phyloP scores from a whole-genome alignment of 495 filamentous ascomycete genomes.

The Hypomontagnella submonticulosa region DNA sequence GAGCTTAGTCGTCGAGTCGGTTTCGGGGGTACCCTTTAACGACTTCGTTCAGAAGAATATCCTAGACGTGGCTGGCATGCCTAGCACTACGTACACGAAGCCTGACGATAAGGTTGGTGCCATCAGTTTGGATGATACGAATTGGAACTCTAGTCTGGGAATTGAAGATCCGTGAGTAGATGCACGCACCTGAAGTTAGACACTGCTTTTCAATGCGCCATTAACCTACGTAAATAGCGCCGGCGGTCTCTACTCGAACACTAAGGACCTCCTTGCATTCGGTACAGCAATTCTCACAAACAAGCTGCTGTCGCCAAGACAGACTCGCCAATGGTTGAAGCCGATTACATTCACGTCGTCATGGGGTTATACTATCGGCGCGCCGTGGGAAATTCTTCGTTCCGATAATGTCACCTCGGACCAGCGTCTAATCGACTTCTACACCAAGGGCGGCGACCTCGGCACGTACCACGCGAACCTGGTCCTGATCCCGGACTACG shows the following conservation, averaged over 20 bases:
- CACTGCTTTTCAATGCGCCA: too few species aligned
- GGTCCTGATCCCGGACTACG: slow-evolving; percentile 63
- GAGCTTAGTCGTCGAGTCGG: slow-evolving; percentile 47
- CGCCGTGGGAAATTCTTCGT: slow-evolving; percentile 66
- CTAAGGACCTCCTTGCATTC: slow-evolving; percentile 58
- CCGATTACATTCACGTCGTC: slow-evolving; percentile 58
- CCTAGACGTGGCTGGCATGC: slow-evolving; percentile 52
- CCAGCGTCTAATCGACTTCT: slow-evolving; percentile 56
- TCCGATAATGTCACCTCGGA: slow-evolving; percentile 43
- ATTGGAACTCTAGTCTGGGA: slow-evolving; percentile 36
- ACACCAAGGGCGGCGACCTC: slow-evolving; percentile 65
- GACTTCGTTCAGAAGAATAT: slow-evolving; percentile 45
- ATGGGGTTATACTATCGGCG: slow-evolving; percentile 57
- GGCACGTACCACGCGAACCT: slow-evolving; percentile 59
- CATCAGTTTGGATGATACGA: slow-evolving; percentile 40
- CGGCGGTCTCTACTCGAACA: slow-evolving; percentile 61
- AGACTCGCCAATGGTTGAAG: slow-evolving; percentile 66
- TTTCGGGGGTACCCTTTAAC: slow-evolving; percentile 38
- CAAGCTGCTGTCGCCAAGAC: slow-evolving; percentile 51
- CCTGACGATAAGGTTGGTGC: slow-evolving; percentile 48
- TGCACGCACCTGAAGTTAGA: background rate
- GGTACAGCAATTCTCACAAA: slow-evolving; percentile 63
- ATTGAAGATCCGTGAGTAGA: slow-evolving; percentile 24
- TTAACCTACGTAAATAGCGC: slow-evolving; percentile 42
- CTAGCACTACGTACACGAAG: slow-evolving; percentile 41